Base-by-base conservation (phyloP, 2,329 filamentous ascomycete species). In the Bisporella sp. region DNA sequence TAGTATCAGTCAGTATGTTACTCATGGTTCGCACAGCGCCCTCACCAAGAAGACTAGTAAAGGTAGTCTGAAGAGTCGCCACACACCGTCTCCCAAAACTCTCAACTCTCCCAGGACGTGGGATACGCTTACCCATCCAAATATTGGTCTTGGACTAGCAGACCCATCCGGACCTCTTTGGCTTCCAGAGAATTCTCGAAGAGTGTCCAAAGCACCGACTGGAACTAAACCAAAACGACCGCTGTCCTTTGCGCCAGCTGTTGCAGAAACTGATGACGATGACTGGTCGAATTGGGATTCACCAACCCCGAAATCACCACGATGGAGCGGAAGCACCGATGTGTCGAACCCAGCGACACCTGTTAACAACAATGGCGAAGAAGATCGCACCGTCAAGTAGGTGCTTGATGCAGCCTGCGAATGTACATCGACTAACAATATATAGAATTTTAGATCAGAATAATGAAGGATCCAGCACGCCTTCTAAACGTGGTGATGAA, bases 251-350 rank as follows among this genome's bases (percentile, higher is more conserved):
- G 54, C 61, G 7, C 57, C 62, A 7, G 51, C 54, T 5, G 48
- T 60, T 7, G 57, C 61, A 45, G 60, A 60, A 37, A 75, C 83
- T 54, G 78, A 64, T 59, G 78, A 64, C 59, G 78, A 75, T 57
- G 80, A 82, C 64, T 85, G 81, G 81, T 73, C 77, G 6, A 83
- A 76, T 64, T 85, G 82, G 81, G 81, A 85, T 53, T 74, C 72
- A 13, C 73, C 74, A 41, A 71, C 69, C 33, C 77, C 79, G 2
- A 71, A 70, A 63, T 77, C 77, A 12, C 73, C 79, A 12, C 73
- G 81, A 54, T 84, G 81, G 81, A 84, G 81, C 64, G 81, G 79
- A 41, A 82, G 62, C 49, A 63, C 63, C 13, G 55, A 54, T 3
- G 44, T 57, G 5, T 61, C 60, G 32, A 56, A 59, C 21, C 62